Evolutionary conservation across 2,329 filamentous ascomycete species (phyloP), one percentile per base, ranked within the genome.

Genomic region (Tolypocladium inflatum): DNA sequence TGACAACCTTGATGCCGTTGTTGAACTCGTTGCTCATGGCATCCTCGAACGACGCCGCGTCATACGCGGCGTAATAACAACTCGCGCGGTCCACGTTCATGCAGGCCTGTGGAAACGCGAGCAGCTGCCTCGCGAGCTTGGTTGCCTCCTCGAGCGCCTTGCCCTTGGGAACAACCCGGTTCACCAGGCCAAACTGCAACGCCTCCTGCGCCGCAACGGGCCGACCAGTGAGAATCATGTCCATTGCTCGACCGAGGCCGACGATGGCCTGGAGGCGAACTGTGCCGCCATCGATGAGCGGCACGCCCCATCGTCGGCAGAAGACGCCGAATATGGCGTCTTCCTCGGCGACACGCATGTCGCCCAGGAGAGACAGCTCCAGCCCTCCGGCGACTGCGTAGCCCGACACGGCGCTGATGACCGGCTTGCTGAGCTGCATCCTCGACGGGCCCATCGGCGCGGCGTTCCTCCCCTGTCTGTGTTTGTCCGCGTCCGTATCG

Each of bases 191-290:
- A 70, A 82, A 80, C 1, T 64, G 55, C 35, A 80, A 62, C 0
- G 80, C 80, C 62, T 84, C 80, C 21, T 73, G 63, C 0, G 80
- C 80, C 0, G 60, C 62, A 0, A 84, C 78, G 0, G 73, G 63
- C 1, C 80, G 68, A 0, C 82, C 81, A 0, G 81, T 84, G 6
- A 84, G 68, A 19, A 83, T 80, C 76, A 84, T 79, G 65, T 84
- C 81, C 57, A 83, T 60, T 0, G 81, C 80, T 3, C 79, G 65
- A 0, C 80, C 79, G 1, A 83, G 69, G 0, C 81, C 81, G 26
- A 84, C 67, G 51, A 82, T 72, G 1, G 72, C 73, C 58, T 78
- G 78, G 7, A 83, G 66, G 1, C 80, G 74, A 0, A 82, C 79
- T 0, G 79, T 83, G 3, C 80, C 80, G 23, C 66, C 69, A 33